Base-by-base conservation (phyloP, 768 basidiomycete species). In the Lactifluus pinguis region DNA sequence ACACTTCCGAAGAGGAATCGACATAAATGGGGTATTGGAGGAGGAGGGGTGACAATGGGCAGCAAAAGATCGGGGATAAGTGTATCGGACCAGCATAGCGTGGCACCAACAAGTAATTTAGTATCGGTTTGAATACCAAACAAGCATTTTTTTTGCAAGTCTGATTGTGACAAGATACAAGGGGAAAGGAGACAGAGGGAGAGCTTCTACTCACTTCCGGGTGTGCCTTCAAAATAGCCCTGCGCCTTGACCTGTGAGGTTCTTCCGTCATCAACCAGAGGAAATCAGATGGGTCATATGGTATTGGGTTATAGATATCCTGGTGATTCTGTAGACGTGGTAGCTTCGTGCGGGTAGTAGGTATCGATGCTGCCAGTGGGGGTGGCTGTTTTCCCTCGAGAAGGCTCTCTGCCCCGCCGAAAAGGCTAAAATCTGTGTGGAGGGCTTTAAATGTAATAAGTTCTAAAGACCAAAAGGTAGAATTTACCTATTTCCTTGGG, bases 251-350 rank as follows among this genome's bases (percentile, higher is more conserved):
- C 53, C 95, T 83, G 73, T 99, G 97, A 3, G 97, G 97, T 69
- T 99, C 97, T 74, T 99, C 97, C 0, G 92, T 97, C 86, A 98
- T 90, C 49, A 95, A 69, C 97, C 97, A 99, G 34, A 98, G 78
- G 68, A 97, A 98, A 67, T 98, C 95, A 0, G 77, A 72, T 1
- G 90, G 87, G 68, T 93, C 85, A 70, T 85, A 84, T 0, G 87
- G 86, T 2, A 83, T 83, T 6, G 73, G 77, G 19, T 76, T 72
- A 67, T 80, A 72, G 3, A 74, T 71, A 44, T 69, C 70, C 9
- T 75, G 79, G 62, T 79, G 68, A 61, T 77, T 75, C 48, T 78
- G 74, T 3, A 77, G 76, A n/a, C 73, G 72, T 2, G 73, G 66
- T 52, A 80, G 72, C 49, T 76, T 76, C 0, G 82, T 82, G 49